Evolutionary conservation across 2,329 filamentous ascomycete species (phyloP), one percentile per base, ranked within the genome.

Genomic region (Trichoderma simmonsii): DNA sequence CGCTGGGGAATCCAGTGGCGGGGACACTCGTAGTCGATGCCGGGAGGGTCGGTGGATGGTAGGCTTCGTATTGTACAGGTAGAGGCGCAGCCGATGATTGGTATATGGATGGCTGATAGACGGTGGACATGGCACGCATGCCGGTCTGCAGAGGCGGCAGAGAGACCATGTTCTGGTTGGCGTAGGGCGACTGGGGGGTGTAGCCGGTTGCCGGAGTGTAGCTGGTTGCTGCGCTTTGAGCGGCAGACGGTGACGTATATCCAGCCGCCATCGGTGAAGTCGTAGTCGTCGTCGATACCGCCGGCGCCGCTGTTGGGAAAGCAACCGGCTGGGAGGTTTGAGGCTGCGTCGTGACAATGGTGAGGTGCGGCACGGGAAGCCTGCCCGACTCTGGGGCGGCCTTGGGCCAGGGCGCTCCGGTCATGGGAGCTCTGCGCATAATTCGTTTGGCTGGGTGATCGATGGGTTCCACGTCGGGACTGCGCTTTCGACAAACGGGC

Each of bases 101-200:
- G 57, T 34, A 34, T 34, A 34, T 34, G 32, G 32, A 34, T 18
- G 86, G 86, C 36, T 90, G 86, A 79, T 93, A 97, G 2, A 94
- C 91, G 21, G 92, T 89, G 7, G 92, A 87, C 91, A 97, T 95
- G 9, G 93, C 89, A 63, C 92, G 89, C 43, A 87, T 82, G n/a
- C 86, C 85, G 14, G 87, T 83, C 15, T 87, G 87, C 18, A 93
- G 80, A 3, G 91, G 87, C 15, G 91, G 90, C 11, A 93, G 83
- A 26, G 91, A 90, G 26, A 90, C 83, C 70, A 80, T 72, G 51
- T 74, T 74, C 69, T 78, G 76, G 30, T 73, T 72, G 28, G 74
- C 81, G 51, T 71, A 51, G 15, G 85, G 80, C 54, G 82, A 82
- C 56, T 85, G 83, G 3, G 82, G 77, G 60, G 82, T 78, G 73